Percentiles rank a stretch among this genome's conserved stretches.
These are phyloP conservation scores for Cyberlindnera samutprakarnensis DNA, from an alignment of 805 yeast species.

Conservation along the genomic window DNA sequence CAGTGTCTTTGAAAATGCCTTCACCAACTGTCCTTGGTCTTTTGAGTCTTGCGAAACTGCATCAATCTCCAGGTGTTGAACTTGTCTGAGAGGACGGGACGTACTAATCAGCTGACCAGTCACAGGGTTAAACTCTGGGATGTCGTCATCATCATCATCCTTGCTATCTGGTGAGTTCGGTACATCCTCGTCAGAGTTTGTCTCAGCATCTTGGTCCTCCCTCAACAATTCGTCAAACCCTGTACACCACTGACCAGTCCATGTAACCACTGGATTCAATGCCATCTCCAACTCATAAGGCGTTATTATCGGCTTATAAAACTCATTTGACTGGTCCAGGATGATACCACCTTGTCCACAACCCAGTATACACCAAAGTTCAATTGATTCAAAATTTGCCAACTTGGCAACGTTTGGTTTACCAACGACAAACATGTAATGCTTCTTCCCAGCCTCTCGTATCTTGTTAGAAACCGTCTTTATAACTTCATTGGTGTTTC, in stretches of 20 bases:
- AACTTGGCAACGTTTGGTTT: constrained; percentile 96
- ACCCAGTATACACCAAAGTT: constrained; percentile 90
- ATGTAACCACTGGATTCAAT: constrained; percentile 60
- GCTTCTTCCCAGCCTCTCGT: constrained; percentile 76
- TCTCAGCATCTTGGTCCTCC: constrained; percentile 27
- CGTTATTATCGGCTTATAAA: constrained; percentile 85
- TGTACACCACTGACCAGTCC: constrained; percentile 94
- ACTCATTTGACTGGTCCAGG: constrained; percentile 70
- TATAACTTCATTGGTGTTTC: constrained; percentile 63
- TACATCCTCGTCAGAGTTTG: constrained; percentile 21
- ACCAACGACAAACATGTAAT: constrained; percentile 92
- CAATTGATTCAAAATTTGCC: constrained; percentile 92
- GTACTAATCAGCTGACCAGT: constrained; percentile 68
- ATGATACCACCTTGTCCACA: constrained; percentile 93
- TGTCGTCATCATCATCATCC: constrained; percentile 39
- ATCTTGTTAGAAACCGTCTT: constrained; percentile 54
- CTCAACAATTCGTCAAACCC: constrained; percentile 55
- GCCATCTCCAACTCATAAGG: constrained; percentile 89
- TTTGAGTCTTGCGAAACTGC: constrained; percentile 17
- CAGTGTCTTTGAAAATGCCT: constrained; percentile 50
- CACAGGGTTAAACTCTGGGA: constrained; percentile 83
- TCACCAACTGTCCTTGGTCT: constrained; percentile 30
- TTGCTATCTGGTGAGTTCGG: constrained; percentile 21
- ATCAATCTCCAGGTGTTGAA: constrained; percentile 58
- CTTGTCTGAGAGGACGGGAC: constrained; percentile 68